Evolutionary conservation across 2,329 filamentous ascomycete genomes (phyloP).

Genomic region (Venturia effusa): DNA sequence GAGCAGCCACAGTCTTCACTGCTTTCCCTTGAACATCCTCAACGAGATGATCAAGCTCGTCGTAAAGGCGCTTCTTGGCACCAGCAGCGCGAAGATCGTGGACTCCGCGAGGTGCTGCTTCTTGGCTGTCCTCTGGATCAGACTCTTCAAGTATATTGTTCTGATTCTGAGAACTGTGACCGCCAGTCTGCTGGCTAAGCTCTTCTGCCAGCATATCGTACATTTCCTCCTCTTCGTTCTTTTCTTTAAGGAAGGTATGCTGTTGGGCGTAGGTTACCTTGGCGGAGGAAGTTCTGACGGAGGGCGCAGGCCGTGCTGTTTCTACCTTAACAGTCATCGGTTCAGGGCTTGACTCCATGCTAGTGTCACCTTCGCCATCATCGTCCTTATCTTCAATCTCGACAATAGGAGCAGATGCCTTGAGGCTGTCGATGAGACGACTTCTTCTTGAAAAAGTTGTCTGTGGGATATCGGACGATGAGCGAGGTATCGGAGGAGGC

Average conservation of each 20-base stretch:
- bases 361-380: constrained; percentile 11
- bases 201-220: constrained; percentile 10
- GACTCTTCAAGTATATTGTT: constrained; percentile 23
- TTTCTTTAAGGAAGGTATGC: constrained; percentile 48
- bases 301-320: constrained; percentile 18
- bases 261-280: constrained; percentile 49
- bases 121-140: constrained; percentile 32
- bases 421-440: constrained; percentile 12
- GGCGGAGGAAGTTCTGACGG: constrained; percentile 21
- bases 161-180: not conserved
- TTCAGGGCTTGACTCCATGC: not conserved
- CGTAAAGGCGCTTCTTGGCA: constrained; percentile 44
- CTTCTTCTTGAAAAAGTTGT: not conserved
- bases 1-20: constrained; percentile 30
- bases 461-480: constrained; percentile 11
- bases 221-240: constrained; percentile 19
- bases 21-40: constrained; percentile 45
- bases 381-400: constrained; percentile 17
- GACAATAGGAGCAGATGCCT: not conserved
- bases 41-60: constrained; percentile 44
- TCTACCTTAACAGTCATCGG: not conserved
- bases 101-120: constrained; percentile 42
- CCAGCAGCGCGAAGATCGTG: constrained; percentile 52
- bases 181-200: constrained; percentile 2
- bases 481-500: constrained; percentile 2